Evolutionary conservation across 129 eudicot species (phyloP).

Genomic region (Artemisia annua): DNA sequence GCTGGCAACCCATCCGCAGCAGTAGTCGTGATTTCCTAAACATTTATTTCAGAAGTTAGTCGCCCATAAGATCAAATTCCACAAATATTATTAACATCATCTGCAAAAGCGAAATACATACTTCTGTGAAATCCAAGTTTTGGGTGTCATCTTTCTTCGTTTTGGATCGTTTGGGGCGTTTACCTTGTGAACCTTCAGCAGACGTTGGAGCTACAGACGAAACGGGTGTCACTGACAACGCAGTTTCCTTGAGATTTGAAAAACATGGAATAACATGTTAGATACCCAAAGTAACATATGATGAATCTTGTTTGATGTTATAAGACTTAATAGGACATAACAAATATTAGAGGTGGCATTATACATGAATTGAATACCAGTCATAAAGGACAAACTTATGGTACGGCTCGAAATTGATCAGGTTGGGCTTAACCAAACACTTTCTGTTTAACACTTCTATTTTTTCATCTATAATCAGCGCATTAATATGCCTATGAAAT

Average conservation of each 20-base stretch:
- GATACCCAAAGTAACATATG: conserved; percentile 16
- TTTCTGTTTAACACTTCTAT: too few species aligned
- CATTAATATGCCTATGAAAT: too few species aligned
- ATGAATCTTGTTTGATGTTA: neutral
- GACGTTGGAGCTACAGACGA: conserved; percentile 20
- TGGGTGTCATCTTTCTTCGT: conserved; percentile 26
- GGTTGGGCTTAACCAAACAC: too few species aligned
- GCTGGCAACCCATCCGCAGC: conserved; percentile 64
- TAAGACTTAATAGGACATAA: too few species aligned
- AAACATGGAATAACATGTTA: conserved; percentile 26
- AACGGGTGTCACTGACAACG: conserved; percentile 25
- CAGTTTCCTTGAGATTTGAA: conserved; percentile 14
- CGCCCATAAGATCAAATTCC: neutral
- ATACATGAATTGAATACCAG: too few species aligned
- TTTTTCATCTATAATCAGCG: neutral
- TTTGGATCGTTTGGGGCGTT: conserved; percentile 25
- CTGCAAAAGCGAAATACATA: conserved; percentile 29
- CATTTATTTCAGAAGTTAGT: conserved; percentile 23
- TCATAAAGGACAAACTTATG: too few species aligned
- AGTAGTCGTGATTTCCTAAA: conserved; percentile 49
- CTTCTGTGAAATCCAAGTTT: conserved; percentile 25
- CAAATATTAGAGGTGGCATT: too few species aligned
- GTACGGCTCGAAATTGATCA: too few species aligned
- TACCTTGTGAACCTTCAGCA: neutral
- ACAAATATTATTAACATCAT: neutral